Evolutionary conservation across 2,329 filamentous ascomycete species (phyloP), one percentile per base, ranked within the genome.

Genomic region (Pseudogymnoascus sp.): DNA sequence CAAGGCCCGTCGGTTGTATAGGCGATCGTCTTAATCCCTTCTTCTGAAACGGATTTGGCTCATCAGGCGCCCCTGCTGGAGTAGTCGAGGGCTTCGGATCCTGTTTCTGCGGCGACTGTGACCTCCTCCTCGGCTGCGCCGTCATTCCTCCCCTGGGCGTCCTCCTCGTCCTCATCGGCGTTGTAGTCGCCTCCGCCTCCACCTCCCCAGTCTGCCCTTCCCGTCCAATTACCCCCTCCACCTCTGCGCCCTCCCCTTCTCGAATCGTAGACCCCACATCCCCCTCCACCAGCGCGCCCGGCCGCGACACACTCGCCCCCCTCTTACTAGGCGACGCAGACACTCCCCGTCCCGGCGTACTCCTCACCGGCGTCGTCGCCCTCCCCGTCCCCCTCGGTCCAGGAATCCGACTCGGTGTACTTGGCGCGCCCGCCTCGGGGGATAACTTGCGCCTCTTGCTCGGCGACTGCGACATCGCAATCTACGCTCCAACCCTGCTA

Each of bases 381-480:
- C 66, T 67, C 56, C 67, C 65, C 68, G 70, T 61, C 65, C 65
- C 61, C 61, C 62, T 62, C 42, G 62, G 67, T 35, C 64, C 65
- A 3, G 70, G 70, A 42, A 70, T 71, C 53, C 69, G 70, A 68
- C 68, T 71, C 59, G 75, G 75, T 63, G 75, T 77, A 64, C 75
- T 76, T 37, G 75, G 75, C 68, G 74, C 74, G 70, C 72, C 72
- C 67, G 79, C 71, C 21, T 78, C 79, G 17, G 84, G 82, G 65
- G 85, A 87, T 21, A 80, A 85, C 71, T 85, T 86, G 70, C 85
- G 82, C 71, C 85, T 79, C 74, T 90, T 89, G 4, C 83, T 77
- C 56, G 85, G 82, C 26, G 85, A 84, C 63, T 80, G 77, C 66
- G 85, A 82, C 80, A 83, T 82, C 65, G 65, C 35, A 37, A 17